A percentile compares a stretch with the other conserved stretches of the same genome.
Conservation (phyloP, 768 basidiomycete species). For the Dacryopinax spathularia region DNA sequence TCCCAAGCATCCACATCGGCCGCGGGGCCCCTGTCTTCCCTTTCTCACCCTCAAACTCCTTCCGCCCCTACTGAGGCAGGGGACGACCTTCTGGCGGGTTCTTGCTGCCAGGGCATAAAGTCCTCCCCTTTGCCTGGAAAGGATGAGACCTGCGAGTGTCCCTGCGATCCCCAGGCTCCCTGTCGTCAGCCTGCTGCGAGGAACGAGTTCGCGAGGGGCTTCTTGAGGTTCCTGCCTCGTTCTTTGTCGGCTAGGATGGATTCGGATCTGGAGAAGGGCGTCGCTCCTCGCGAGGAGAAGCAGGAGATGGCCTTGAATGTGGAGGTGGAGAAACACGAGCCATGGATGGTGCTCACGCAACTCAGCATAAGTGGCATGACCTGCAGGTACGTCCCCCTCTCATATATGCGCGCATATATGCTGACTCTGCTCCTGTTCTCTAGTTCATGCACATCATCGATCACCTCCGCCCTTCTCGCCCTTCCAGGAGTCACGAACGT, state of each 20-base stretch:
- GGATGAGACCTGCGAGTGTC: neutral
- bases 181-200: neutral
- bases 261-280: neutral
- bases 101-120: too few species aligned
- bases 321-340: neutral
- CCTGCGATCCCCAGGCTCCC: neutral
- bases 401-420: neutral
- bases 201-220: neutral
- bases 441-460: constrained; percentile 18
- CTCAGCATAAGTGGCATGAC: constrained; percentile 21
- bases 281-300: neutral
- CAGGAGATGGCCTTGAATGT: neutral
- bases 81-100: too few species aligned
- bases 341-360: neutral
- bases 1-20: too few species aligned
- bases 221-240: neutral
- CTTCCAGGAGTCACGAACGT: constrained; percentile 10
- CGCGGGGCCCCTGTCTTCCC: too few species aligned
- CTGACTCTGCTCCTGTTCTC: neutral
- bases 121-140: too few species aligned
- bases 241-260: too few species aligned
- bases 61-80: too few species aligned
- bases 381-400: constrained; percentile 15
- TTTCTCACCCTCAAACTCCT: too few species aligned
- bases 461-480: constrained; percentile 11